These are phyloP conservation scores for Candida berthetii DNA, from an alignment of 805 yeast species.

Conservation along the genomic window DNA sequence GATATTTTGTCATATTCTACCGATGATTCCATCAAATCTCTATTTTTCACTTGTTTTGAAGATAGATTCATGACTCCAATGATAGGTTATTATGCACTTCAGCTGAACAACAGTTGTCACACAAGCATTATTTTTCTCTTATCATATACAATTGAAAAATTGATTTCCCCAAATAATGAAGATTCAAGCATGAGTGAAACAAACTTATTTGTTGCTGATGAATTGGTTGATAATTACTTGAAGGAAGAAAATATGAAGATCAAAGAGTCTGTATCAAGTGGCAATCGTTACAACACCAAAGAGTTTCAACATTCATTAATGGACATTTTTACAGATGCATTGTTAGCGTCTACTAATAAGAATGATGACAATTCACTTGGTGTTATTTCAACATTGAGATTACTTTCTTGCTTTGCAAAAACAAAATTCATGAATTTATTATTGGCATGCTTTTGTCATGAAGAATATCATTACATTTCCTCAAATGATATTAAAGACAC, in stretches of 20 bases:
- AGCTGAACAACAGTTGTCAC: neutral
- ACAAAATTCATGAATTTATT: neutral
- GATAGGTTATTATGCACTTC: conserved; percentile 1
- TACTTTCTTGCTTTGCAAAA: neutral
- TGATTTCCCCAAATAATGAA: neutral
- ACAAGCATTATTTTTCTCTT: conserved; percentile 5
- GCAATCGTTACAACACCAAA: too few relatives aligned
- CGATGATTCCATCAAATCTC: conserved; percentile 5
- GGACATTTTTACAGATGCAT: neutral
- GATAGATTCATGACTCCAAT: conserved; percentile 6
- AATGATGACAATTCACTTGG: neutral
- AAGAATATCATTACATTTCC: neutral
- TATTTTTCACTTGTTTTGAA: conserved; percentile 8
- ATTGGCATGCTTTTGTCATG: neutral
- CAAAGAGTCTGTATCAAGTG: too few relatives aligned
- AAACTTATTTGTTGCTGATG: neutral
- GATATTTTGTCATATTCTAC: conserved; percentile 6
- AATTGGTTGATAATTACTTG: conserved; percentile 1
- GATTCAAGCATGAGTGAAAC: neutral
- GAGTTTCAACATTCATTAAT: neutral
- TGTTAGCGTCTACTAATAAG: neutral
- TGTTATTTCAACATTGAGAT: neutral
- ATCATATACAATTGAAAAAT: conserved; percentile 5
- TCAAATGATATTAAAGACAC: too few relatives aligned
- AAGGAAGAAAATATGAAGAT: too few relatives aligned